Evolutionary conservation across 1,139 yeast genomes (phyloP).

Genomic region (Lodderomyces oxycetoniae): DNA sequence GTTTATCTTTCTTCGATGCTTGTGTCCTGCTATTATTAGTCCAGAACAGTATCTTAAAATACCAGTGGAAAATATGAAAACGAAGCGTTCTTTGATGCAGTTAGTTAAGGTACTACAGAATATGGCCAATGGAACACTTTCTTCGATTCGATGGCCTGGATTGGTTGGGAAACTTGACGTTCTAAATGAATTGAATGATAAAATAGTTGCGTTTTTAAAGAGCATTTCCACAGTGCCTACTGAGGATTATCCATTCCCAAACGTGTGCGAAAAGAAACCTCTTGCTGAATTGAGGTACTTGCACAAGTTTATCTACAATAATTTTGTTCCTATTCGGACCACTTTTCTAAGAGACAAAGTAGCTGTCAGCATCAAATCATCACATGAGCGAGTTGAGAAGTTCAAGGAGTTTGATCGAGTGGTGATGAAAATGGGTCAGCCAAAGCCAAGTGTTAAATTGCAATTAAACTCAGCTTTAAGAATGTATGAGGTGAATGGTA

Average conservation of each 20-base stretch:
- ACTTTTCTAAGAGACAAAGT: slow-evolving; percentile 27
- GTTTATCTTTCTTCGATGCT: slow-evolving; percentile 74
- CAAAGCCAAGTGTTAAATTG: slow-evolving; percentile 42
- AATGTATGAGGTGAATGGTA: slow-evolving; percentile 36
- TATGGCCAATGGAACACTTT: slow-evolving; percentile 74
- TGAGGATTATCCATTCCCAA: slow-evolving; percentile 28
- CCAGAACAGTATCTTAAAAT: slow-evolving; percentile 66
- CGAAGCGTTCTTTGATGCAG: slow-evolving; percentile 71
- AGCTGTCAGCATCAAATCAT: slow-evolving; percentile 18
- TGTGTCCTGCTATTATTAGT: slow-evolving; percentile 89
- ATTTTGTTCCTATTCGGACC: slow-evolving; percentile 52
- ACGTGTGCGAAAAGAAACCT: slow-evolving; percentile 22
- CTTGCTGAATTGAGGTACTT: slow-evolving; percentile 51
- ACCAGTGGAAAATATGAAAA: slow-evolving; percentile 40
- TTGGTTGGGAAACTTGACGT: slow-evolving; percentile 39
- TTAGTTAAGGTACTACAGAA: slow-evolving; percentile 83
- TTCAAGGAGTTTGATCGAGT: slow-evolving; percentile 28
- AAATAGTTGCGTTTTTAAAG: slow-evolving; percentile 46
- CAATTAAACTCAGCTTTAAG: slow-evolving; percentile 52
- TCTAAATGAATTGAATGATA: slow-evolving; percentile 39
- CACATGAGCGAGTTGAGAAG: slow-evolving; percentile 24
- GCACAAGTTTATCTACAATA: slow-evolving; percentile 62
- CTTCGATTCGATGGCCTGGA: slow-evolving; percentile 58
- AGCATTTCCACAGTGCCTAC: slow-evolving; percentile 16
- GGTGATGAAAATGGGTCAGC: slow-evolving; percentile 34